Conservation (phyloP, 495 filamentous ascomycete species). For the Pseudomonodictys pantanalensis region DNA sequence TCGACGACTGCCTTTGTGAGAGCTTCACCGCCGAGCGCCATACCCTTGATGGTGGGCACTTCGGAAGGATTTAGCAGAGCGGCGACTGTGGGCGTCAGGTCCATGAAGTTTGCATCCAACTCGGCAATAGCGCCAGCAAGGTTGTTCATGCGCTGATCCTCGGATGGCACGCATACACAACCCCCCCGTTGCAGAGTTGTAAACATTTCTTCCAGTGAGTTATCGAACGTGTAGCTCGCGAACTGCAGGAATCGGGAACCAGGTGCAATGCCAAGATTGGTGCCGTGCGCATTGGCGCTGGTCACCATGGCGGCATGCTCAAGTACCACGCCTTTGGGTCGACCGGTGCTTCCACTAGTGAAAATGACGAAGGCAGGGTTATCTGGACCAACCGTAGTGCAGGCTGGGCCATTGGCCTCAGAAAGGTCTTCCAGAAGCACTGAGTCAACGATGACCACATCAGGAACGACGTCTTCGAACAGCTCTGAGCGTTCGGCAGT, state of each 20-base stretch:
- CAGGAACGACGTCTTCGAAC: constrained; percentile 32
- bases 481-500: constrained; percentile 16
- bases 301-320: constrained; percentile 23
- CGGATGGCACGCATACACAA: constrained; percentile 30
- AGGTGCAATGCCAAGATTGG: constrained; percentile 19
- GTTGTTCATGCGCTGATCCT: constrained; percentile 27
- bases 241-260: constrained; percentile 24
- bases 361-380: constrained; percentile 31
- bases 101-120: constrained; percentile 27
- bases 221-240: constrained; percentile 30
- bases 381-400: constrained; percentile 14
- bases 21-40: constrained; percentile 25
- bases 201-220: constrained; percentile 29
- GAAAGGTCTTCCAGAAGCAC: constrained; percentile 24
- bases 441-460: constrained; percentile 28
- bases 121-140: constrained; percentile 14
- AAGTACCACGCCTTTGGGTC: constrained; percentile 28
- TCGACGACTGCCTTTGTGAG: constrained; percentile 17
- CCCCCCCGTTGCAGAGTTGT: constrained; percentile 27
- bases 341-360: constrained; percentile 30
- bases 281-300: constrained; percentile 24
- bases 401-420: constrained; percentile 2
- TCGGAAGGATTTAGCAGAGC: constrained; percentile 18
- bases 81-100: constrained; percentile 28
- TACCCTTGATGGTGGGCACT: constrained; percentile 18